These are phyloP conservation scores for Geranium brycei DNA, from an alignment of 345 rosid species.

Conservation along the genomic window DNA sequence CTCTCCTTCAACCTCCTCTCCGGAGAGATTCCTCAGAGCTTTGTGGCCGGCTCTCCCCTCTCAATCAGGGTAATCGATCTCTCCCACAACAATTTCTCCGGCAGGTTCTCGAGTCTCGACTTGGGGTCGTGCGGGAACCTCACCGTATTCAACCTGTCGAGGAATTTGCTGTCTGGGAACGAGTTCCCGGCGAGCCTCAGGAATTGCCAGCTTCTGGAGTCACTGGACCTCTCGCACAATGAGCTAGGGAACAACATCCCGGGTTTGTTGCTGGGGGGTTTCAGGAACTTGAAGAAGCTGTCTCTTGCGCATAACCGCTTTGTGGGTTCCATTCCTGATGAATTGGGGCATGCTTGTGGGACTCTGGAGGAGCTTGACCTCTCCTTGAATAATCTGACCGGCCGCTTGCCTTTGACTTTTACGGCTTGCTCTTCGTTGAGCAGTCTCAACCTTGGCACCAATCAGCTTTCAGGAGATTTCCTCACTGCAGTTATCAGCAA, in stretches of 20 bases:
- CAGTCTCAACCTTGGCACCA: conserved; percentile 58
- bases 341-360: conserved; percentile 46
- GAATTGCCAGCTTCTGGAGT: conserved; percentile 46
- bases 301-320: conserved; percentile 51
- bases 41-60: conserved; percentile 27
- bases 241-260: conserved; percentile 47
- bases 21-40: conserved; percentile 36
- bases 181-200: conserved; percentile 34
- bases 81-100: conserved; percentile 63
- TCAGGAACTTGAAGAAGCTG: conserved; percentile 42
- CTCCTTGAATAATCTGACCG: conserved; percentile 51
- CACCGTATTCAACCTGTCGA: conserved; percentile 38
- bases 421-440: conserved; percentile 37
- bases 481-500: conserved; percentile 49
- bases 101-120: conserved; percentile 33
- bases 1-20: conserved; percentile 57
- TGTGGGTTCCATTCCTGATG: conserved; percentile 52
- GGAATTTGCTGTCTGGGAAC: conserved; percentile 43
- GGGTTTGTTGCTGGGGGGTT: conserved; percentile 35
- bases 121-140: conserved; percentile 63
- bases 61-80: conserved; percentile 54
- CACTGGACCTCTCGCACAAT: conserved; percentile 51
- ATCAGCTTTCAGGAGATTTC: conserved; percentile 65
- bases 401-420: conserved; percentile 46
- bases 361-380: conserved; percentile 54